Evolutionary conservation across 106 monocot genomes (phyloP).

Genomic region (Dendrobium chrysotoxum): DNA sequence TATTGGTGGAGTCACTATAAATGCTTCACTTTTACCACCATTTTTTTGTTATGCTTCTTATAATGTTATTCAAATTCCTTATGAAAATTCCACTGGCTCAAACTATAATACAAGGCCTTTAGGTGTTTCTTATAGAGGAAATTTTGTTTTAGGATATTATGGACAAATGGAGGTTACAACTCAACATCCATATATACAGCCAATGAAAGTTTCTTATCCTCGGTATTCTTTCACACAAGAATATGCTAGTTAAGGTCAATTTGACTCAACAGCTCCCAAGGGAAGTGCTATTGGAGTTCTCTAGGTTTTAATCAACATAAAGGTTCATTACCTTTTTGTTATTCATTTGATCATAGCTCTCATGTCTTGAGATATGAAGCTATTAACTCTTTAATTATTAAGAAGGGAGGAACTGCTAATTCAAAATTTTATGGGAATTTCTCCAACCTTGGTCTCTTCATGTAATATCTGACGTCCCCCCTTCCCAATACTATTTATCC

Average conservation of each 20-base stretch:
- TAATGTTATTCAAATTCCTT: slow-evolving; percentile 40
- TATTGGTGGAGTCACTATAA: slow-evolving; percentile 56
- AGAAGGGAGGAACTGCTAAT: slow-evolving; percentile 27
- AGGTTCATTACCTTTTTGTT: slow-evolving; percentile 12
- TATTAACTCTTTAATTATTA: slow-evolving; percentile 15
- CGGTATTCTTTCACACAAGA: slow-evolving; percentile 46
- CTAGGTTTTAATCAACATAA: slow-evolving; percentile 38
- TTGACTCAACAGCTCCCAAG: slow-evolving; percentile 34
- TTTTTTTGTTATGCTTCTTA: slow-evolving; percentile 55
- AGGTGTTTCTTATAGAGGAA: slow-evolving; percentile 24
- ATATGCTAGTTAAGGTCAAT: slow-evolving; percentile 38
- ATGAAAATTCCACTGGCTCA: slow-evolving; percentile 37
- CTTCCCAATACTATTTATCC: slow-evolving; percentile 41
- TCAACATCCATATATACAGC: slow-evolving; percentile 49
- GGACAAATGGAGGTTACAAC: slow-evolving; percentile 50
- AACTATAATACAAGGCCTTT: slow-evolving; percentile 30
- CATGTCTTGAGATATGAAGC: slow-evolving; percentile 24
- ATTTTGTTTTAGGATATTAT: slow-evolving; percentile 33
- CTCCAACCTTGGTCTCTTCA: slow-evolving; percentile 29
- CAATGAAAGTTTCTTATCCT: slow-evolving; percentile 52
- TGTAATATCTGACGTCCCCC: slow-evolving; percentile 57
- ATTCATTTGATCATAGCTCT: slow-evolving; percentile 40
- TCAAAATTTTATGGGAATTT: slow-evolving; percentile 49
- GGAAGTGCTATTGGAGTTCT: slow-evolving; percentile 18
- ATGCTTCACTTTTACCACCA: slow-evolving; percentile 42